phyloP scores from a whole-genome alignment of 2,329 filamentous ascomycete species.

The Hypoxylon sp. region DNA sequence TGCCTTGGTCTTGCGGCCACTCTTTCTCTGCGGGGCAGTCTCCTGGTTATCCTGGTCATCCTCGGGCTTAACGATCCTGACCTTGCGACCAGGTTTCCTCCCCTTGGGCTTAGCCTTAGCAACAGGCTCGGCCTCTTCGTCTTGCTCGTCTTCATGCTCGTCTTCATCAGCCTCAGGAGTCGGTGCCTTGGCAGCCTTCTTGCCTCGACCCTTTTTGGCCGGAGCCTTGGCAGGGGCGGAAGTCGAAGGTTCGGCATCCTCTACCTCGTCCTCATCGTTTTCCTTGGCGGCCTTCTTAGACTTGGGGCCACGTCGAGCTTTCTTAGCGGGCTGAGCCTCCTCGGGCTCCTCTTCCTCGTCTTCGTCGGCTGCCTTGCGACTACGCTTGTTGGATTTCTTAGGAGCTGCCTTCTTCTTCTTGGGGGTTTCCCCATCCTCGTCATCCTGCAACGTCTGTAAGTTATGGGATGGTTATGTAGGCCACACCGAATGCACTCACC shows the following conservation, averaged over 20 bases:
- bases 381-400: slow-evolving; percentile 54
- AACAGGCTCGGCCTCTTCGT: slow-evolving; percentile 51
- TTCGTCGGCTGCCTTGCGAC: slow-evolving; percentile 53
- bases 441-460: slow-evolving; percentile 31
- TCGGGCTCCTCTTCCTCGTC: slow-evolving; percentile 48
- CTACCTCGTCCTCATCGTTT: slow-evolving; percentile 39
- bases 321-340: slow-evolving; percentile 53
- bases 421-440: slow-evolving; percentile 45
- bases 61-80: slow-evolving; percentile 31
- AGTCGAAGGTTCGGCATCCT: slow-evolving; percentile 29
- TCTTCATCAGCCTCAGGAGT: slow-evolving; percentile 41
- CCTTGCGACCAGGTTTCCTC: slow-evolving; percentile 42
- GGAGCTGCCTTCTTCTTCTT: slow-evolving; percentile 47
- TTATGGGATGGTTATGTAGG: slow-evolving; percentile 1
- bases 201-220: slow-evolving; percentile 44
- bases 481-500: slow-evolving; percentile 39
- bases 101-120: slow-evolving; percentile 34
- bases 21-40: slow-evolving; percentile 51
- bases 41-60: slow-evolving; percentile 45
- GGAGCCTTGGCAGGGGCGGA: slow-evolving; percentile 31
- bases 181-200: slow-evolving; percentile 49
- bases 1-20: slow-evolving; percentile 45
- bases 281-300: slow-evolving; percentile 49
- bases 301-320: slow-evolving; percentile 48
- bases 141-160: slow-evolving; percentile 47